These are phyloP conservation scores for Ceratobasidium theobromae DNA, from an alignment of 1,284 basidiomycete genomes.

Conservation along the genomic window DNA sequence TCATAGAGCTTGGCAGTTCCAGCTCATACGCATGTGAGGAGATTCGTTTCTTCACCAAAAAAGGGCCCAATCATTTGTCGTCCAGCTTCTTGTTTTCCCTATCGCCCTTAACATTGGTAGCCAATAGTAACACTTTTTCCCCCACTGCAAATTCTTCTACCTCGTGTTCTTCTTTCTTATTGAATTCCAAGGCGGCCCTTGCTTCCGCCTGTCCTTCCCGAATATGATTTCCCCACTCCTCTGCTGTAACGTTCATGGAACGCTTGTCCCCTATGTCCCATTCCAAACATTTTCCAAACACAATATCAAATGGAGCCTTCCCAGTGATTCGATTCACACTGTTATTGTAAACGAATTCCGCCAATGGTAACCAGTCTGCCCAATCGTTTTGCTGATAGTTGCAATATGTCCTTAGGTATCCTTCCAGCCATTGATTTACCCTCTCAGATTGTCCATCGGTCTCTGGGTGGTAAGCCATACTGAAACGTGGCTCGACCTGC, in stretches of 20 bases:
- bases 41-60: conserved; percentile 28
- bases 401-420: conserved; percentile 8
- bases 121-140: conserved; percentile 38
- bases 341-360: conserved; percentile 43
- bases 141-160: no score
- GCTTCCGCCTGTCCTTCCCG: conserved; percentile 9
- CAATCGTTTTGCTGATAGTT: conserved; percentile 25
- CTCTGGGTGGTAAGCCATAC: conserved; percentile 38
- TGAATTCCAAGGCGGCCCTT: neutral
- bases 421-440: conserved; percentile 24
- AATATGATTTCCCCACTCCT: no score
- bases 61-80: conserved; percentile 37
- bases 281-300: no score
- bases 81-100: conserved; percentile 38
- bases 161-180: neutral
- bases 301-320: conserved; percentile 1
- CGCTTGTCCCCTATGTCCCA: no score
- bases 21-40: neutral
- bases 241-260: no score
- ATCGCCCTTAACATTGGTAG: no score
- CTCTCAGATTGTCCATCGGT: conserved; percentile 31
- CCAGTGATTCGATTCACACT: neutral
- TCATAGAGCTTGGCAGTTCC: neutral
- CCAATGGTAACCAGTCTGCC: conserved; percentile 35
- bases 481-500: conserved; percentile 35